Evolutionary conservation across 345 rosid species (phyloP).

Genomic region (Clausena lansium): DNA sequence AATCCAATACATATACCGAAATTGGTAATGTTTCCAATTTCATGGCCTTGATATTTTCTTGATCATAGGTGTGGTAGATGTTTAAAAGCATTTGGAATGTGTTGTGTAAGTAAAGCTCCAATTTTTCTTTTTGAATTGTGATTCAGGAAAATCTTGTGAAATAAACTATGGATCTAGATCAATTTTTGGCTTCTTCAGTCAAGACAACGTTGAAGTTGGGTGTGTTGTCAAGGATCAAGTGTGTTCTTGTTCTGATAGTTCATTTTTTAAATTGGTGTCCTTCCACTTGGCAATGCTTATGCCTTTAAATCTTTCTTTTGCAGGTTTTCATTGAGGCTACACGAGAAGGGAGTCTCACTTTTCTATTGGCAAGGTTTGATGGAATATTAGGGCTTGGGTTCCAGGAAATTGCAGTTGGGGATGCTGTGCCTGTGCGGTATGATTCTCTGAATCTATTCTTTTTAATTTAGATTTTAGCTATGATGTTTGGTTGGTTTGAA

Average conservation of each 20-base stretch:
- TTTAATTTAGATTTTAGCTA: background rate
- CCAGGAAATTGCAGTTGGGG: slow-evolving; percentile 65
- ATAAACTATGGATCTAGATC: slow-evolving; percentile 75
- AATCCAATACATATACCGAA: slow-evolving; percentile 55
- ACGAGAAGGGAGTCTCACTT: slow-evolving; percentile 52
- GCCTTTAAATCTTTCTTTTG: background rate
- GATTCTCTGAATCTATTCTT: background rate
- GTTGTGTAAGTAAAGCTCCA: background rate
- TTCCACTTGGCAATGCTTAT: background rate
- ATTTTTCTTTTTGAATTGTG: slow-evolving; percentile 7
- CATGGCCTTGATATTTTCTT: background rate
- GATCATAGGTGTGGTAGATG: background rate
- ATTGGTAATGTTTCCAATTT: slow-evolving; percentile 36
- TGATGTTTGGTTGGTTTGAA: no score
- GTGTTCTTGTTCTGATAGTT: background rate
- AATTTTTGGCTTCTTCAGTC: slow-evolving; percentile 70
- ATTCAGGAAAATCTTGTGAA: slow-evolving; percentile 51
- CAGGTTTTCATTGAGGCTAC: slow-evolving; percentile 81
- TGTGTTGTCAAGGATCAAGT: slow-evolving; percentile 68
- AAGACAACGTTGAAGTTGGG: slow-evolving; percentile 70
- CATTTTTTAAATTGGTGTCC: background rate
- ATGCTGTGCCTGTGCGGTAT: slow-evolving; percentile 69
- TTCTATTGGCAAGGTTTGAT: slow-evolving; percentile 64
- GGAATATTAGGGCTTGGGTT: slow-evolving; percentile 86
- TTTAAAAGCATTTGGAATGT: background rate